Base-by-base conservation (phyloP, 208 protist genomes). In the Wallacemonas sp. region DNA sequence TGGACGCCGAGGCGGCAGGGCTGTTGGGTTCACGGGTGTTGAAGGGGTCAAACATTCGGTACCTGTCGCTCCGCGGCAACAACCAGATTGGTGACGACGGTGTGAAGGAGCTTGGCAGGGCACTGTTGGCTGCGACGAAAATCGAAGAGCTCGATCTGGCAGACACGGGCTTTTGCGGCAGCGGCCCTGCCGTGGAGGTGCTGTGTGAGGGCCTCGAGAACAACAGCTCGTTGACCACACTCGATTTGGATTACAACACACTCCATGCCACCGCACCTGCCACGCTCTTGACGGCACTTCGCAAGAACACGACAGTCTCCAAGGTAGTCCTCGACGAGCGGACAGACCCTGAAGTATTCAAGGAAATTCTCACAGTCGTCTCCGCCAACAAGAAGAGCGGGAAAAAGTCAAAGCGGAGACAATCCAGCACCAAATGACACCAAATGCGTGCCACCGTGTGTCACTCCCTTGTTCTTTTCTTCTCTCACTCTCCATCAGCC, bases 231-330 rank as follows among this genome's bases (percentile, higher is more conserved):
- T 54, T 97, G 23, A 79, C 60, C 26, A 58, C 76, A 1, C 63
- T 95, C 17, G 79, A 97, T 60, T 48, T 97, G 39, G 82, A 95
- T 62, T 70, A 93, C 38, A 95, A 94, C 70, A 81, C 81, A 4
- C 19, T 97, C 1, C 65, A 48, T 2, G 76, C 86, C 11, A 68
- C 78, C 30, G 84, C 75, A 0, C 61, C 66, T 3, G 70, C 75
- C 34, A 65, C 78, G 17, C 64, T 97, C 27, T 68, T 91, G 5
- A 73, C 52, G 21, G 66, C 85, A 14, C 46, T 94, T 14, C 52
- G 76, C 17, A 83, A 81, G 34, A 95, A 90, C 74, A 74, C 52
- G 33, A 66, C 65, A 5, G 47, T 95, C 2, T 63, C 55, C 11
- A 47, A 75, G 32, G 78, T 95, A 12, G 62, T 66, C 12, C 61